Conservation (phyloP, 345 rosid genomes). For the Citrus reticulata region DNA sequence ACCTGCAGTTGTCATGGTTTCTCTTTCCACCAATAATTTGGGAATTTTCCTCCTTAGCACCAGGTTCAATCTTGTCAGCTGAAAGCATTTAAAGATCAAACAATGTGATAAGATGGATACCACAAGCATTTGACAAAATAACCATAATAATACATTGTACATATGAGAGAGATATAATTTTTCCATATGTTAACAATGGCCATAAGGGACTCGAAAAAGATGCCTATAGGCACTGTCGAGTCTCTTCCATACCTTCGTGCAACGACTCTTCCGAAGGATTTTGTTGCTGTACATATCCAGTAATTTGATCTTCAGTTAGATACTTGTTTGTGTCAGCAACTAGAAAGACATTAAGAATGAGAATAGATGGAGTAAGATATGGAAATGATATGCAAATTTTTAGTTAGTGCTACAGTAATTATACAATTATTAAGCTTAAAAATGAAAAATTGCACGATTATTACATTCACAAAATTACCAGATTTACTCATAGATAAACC, state of each 20-base stretch:
- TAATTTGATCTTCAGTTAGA: slow-evolving; percentile 33
- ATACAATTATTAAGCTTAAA: neutral
- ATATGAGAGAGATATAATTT: neutral
- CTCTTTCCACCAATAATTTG: slow-evolving; percentile 53
- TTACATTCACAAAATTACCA: slow-evolving; percentile 18
- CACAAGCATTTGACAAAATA: slow-evolving; percentile 7
- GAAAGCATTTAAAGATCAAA: slow-evolving; percentile 24
- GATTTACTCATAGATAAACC: slow-evolving; percentile 39
- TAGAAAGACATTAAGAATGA: slow-evolving; percentile 16
- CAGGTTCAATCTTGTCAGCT: slow-evolving; percentile 38
- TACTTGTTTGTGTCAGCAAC: slow-evolving; percentile 22
- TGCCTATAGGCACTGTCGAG: slow-evolving; percentile 6
- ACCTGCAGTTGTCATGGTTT: slow-evolving; percentile 60
- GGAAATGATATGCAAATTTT: neutral
- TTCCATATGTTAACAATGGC: slow-evolving; percentile 1
- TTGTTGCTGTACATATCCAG: slow-evolving; percentile 20
- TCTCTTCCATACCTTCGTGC: slow-evolving; percentile 32
- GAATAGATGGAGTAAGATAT: slow-evolving; percentile 5
- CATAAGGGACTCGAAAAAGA: slow-evolving; percentile 11
- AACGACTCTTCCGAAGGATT: slow-evolving; percentile 23
- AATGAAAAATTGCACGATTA: neutral
- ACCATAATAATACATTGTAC: neutral
- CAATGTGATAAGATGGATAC: slow-evolving; percentile 1
- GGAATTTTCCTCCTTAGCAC: slow-evolving; percentile 35
- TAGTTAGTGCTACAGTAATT: neutral